phyloP scores from a whole-genome alignment of 768 basidiomycete species.

The Pleurotus sapidus region DNA sequence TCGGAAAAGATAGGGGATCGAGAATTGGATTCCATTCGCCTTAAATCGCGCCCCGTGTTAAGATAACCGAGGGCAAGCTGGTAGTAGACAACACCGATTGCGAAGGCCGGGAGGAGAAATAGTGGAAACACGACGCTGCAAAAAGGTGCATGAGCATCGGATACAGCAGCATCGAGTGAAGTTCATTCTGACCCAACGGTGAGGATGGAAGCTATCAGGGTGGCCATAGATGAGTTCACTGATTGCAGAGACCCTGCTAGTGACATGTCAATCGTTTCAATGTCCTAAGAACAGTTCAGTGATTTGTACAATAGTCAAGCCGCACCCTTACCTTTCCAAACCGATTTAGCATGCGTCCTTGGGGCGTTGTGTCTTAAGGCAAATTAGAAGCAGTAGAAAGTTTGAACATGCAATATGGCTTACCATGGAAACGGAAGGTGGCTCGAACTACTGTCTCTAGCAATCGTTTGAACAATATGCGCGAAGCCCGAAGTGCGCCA shows the following conservation, averaged over 20 bases:
- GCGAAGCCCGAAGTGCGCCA: conserved; percentile 51
- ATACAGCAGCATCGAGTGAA: no score
- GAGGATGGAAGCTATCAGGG: conserved; percentile 73
- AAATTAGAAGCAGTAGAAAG: no score
- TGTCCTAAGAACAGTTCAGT: conserved; percentile 46
- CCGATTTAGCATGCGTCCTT: conserved; percentile 84
- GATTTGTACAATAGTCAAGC: no score
- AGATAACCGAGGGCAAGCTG: conserved; percentile 69
- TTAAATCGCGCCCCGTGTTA: conserved; percentile 78
- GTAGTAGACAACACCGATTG: conserved; percentile 76
- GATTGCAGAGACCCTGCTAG: conserved; percentile 66
- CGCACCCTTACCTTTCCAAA: conserved; percentile 60
- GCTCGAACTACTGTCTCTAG: conserved; percentile 72
- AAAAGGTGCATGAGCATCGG: no score
- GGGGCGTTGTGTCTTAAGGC: conserved; percentile 79
- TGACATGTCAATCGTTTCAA: conserved; percentile 82
- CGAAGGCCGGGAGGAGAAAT: conserved; percentile 74
- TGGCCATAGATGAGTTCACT: conserved; percentile 76
- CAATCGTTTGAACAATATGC: conserved; percentile 46
- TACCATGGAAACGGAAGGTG: conserved; percentile 77
- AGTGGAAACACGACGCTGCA: conserved; percentile 76
- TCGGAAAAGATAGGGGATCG: conserved; percentile 83
- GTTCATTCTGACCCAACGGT: conserved; percentile 55
- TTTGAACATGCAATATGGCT: no score
- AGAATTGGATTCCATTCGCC: conserved; percentile 89